phyloP scores from a whole-genome alignment of 2,329 filamentous ascomycete genomes.

The Epichloe uncinata region DNA sequence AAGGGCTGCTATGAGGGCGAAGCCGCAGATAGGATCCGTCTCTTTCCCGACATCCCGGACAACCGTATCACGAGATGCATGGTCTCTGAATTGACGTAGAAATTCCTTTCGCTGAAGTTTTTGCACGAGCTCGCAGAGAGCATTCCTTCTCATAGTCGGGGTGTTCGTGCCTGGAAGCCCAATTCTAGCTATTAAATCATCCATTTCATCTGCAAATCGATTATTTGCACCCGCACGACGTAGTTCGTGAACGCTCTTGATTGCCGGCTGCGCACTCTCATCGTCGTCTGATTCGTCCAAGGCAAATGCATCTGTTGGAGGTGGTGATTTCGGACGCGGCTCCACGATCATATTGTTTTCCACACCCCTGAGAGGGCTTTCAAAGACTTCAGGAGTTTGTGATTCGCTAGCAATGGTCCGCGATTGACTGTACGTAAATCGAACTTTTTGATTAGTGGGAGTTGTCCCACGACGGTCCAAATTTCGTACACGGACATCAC shows the following conservation, averaged over 20 bases:
- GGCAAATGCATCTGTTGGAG: constrained; percentile 11
- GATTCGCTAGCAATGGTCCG: constrained; percentile 17
- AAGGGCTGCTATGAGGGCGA: constrained; percentile 50
- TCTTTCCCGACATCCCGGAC: constrained; percentile 47
- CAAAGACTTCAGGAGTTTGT: constrained; percentile 13
- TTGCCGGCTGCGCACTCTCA: constrained; percentile 33
- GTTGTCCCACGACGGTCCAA: constrained; percentile 14
- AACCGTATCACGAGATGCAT: constrained; percentile 56
- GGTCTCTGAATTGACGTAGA: constrained; percentile 57
- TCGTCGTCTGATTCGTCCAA: constrained; percentile 24
- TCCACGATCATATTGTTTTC: constrained; percentile 10
- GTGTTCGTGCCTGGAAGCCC: constrained; percentile 33
- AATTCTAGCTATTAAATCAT: constrained; percentile 49
- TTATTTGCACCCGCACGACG: constrained; percentile 53
- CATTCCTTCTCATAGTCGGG: constrained; percentile 41
- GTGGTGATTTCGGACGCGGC: constrained; percentile 11
- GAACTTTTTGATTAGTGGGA: constrained; percentile 19
- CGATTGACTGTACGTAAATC: constrained; percentile 23
- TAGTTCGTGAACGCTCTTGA: constrained; percentile 52
- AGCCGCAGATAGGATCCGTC: constrained; percentile 47
- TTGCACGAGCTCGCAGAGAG: constrained; percentile 44
- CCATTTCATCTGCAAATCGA: constrained; percentile 51
- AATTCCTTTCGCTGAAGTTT: constrained; percentile 51
- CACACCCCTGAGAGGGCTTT: constrained; percentile 3
- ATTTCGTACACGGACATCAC: constrained; percentile 11